Evolutionary conservation across 2,329 filamentous ascomycete genomes (phyloP).

Genomic region (Periconia sp.): DNA sequence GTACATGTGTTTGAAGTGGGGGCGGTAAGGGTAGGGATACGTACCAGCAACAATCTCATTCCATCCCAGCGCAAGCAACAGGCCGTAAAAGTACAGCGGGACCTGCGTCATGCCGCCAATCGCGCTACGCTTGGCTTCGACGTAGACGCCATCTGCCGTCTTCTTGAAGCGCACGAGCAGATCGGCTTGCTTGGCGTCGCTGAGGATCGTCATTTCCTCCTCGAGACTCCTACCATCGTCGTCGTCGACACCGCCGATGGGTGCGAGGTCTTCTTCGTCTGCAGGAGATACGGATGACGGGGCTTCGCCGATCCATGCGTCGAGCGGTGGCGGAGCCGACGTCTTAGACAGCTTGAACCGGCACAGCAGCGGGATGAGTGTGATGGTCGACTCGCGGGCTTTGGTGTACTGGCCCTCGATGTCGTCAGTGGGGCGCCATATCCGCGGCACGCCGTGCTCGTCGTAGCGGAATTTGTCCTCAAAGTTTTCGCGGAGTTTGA

Average conservation of each 20-base stretch:
- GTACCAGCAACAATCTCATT: conserved; percentile 94
- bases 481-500: conserved; percentile 97
- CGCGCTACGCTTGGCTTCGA: conserved; percentile 95
- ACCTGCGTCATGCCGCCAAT: conserved; percentile 95
- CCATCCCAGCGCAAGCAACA: conserved; percentile 92
- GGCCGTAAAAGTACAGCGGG: conserved; percentile 89
- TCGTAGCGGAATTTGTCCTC: conserved; percentile 99
- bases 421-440: conserved; percentile 95
- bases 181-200: conserved; percentile 86
- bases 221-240: conserved; percentile 92
- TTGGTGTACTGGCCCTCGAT: conserved; percentile 95
- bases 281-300: conserved; percentile 74
- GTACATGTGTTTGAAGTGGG: conserved; percentile 7
- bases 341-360: conserved; percentile 78
- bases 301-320: conserved; percentile 77
- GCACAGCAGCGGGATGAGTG: conserved; percentile 84
- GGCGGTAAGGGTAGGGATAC: conserved; percentile 44
- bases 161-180: conserved; percentile 96
- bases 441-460: conserved; percentile 87
- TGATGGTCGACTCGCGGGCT: conserved; percentile 88
- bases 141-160: conserved; percentile 94
- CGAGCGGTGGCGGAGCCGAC: conserved; percentile 76
- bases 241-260: conserved; percentile 92
- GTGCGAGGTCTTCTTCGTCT: conserved; percentile 85
- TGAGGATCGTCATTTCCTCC: conserved; percentile 94